Base-by-base conservation (phyloP, 108 stramenopile species). In the Fragilaria crotonensis region DNA sequence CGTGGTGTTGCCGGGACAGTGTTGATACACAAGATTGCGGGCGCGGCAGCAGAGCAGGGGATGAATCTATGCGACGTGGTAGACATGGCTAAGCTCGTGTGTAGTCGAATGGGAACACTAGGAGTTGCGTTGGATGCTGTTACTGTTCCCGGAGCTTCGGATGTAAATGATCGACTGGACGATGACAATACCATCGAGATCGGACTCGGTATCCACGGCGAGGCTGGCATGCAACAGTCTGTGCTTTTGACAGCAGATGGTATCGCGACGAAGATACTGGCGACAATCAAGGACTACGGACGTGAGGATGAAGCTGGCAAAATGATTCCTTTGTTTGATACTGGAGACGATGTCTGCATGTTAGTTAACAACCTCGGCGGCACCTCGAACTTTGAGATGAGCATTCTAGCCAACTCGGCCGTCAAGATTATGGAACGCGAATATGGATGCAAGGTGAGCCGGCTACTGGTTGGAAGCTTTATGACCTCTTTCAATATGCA, bases 401-500 rank as follows among this genome's bases (percentile, higher is more conserved):
- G 76, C 29, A 72, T 96, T 45, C 50, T 99, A 53, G 75, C 89
- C 5, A 65, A 84, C 25, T 75, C 87, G 0, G 54, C 69, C 60
- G 84, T 93, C 27, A 57, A 69, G 28, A 60, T 65, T 25, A 54
- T 89, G 29, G 75, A 89, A 61, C 30, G 62, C 28, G 48, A 45
- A 4, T 59, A 57, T 29, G 74, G 76, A 14, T 71, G 74, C 22
- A 78, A 75, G 32, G 91, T 83, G 0, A 76, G 73, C 31, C 79
- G 95, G 23, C 57, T 93, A 19, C 72, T 80, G 27, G 87, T 86
- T 19, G 96, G 96, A 14, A 62, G 66, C 27, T 92, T 79, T 78
- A 99, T 99, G 98, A 97, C 96, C 5, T 76, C 89, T 21, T 93
- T 99, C 57, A 88, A 98, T 67, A 98, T 97, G 96, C 84, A 84